Percentiles rank a stretch among this genome's conserved stretches.
phyloP scores from a whole-genome alignment of 179 eudicot species.

The Patellifolia procumbens region DNA sequence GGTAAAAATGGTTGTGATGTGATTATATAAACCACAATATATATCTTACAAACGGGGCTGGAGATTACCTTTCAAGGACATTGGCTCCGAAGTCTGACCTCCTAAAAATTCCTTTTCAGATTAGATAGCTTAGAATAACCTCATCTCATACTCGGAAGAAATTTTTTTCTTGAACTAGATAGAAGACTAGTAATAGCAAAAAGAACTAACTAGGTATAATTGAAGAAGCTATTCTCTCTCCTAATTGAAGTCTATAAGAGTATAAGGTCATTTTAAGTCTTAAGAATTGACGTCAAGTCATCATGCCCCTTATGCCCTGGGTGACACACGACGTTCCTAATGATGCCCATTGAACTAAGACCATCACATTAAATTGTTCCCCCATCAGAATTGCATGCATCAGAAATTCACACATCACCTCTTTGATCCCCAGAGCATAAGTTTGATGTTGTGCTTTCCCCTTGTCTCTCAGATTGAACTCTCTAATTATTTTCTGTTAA shows the following conservation, averaged over 20 bases:
- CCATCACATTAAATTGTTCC: too few relatives aligned
- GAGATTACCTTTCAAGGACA: not conserved
- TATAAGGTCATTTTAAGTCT: too few relatives aligned
- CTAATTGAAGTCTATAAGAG: not conserved
- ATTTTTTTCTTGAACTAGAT: not conserved
- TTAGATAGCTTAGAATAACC: not conserved
- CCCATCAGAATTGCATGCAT: not conserved
- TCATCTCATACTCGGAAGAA: not conserved
- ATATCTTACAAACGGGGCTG: not conserved
- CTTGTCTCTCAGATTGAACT: conserved; percentile 78
- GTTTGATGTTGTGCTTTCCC: conserved; percentile 97
- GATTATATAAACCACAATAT: not conserved
- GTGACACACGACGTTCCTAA: too few relatives aligned
- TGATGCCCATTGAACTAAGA: not conserved
- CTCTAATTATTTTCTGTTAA: conserved; percentile 63
- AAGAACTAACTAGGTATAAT: not conserved
- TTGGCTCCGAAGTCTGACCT: not conserved
- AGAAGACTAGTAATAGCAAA: not conserved
- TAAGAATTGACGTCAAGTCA: too few relatives aligned
- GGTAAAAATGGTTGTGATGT: too few relatives aligned
- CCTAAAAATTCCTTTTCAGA: not conserved
- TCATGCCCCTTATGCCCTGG: too few relatives aligned
- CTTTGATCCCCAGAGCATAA: conserved; percentile 95
- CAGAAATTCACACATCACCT: conserved; percentile 46
- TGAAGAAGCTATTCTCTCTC: not conserved